Conservation (phyloP, 768 basidiomycete genomes). For the Mycena galopus region DNA sequence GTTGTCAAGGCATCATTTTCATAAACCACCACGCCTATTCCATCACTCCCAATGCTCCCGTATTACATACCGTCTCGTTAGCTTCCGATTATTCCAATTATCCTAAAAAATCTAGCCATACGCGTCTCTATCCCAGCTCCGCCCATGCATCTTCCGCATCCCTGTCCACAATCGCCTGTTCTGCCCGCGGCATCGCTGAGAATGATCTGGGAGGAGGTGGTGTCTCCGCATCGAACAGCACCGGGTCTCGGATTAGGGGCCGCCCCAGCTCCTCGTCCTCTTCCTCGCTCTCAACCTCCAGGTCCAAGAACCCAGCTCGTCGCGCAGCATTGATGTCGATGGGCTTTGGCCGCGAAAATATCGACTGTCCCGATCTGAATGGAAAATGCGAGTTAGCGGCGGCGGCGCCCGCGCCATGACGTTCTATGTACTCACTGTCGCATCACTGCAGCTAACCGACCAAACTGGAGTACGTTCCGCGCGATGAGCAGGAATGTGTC, state of each 20-base stretch:
- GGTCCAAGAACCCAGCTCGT: slow-evolving; percentile 77
- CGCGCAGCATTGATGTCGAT: slow-evolving; percentile 85
- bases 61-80: no score
- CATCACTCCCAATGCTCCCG: no score
- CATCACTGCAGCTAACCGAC: slow-evolving; percentile 92
- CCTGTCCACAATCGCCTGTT: slow-evolving; percentile 64
- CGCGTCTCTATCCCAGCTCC: slow-evolving; percentile 58
- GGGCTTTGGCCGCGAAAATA: slow-evolving; percentile 88
- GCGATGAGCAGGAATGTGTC: slow-evolving; percentile 94
- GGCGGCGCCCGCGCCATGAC: slow-evolving; percentile 30
- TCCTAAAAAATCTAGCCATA: not conserved
- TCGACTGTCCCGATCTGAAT: slow-evolving; percentile 86
- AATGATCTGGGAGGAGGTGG: slow-evolving; percentile 44
- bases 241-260: slow-evolving; percentile 70
- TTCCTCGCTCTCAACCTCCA: slow-evolving; percentile 78
- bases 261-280: slow-evolving; percentile 67
- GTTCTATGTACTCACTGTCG: slow-evolving; percentile 76
- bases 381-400: slow-evolving; percentile 21
- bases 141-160: slow-evolving; percentile 83
- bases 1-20: not conserved
- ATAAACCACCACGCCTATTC: no score
- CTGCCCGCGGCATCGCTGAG: slow-evolving; percentile 73
- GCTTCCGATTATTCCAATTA: not conserved
- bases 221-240: slow-evolving; percentile 72
- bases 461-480: slow-evolving; percentile 93